Evolutionary conservation across 2,329 filamentous ascomycete genomes (phyloP).

Genomic region (Alternaria ethzedia): DNA sequence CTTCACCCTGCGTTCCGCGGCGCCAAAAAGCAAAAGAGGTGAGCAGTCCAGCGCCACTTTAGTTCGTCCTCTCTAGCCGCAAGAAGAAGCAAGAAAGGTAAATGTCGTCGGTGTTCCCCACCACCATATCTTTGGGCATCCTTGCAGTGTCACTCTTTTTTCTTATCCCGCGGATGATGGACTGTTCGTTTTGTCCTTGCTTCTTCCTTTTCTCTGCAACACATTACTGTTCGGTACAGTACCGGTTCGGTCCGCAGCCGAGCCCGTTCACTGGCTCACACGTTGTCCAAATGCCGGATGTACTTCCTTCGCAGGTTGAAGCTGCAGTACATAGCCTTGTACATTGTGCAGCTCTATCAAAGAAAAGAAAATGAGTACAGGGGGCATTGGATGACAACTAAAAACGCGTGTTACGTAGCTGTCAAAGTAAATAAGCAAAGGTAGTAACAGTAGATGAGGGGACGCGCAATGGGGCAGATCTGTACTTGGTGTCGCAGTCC

Average conservation of each 20-base stretch:
- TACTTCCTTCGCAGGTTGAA: background rate
- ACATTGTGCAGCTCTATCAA: background rate
- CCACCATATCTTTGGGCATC: background rate
- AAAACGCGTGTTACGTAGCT: background rate
- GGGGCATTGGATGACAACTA: background rate
- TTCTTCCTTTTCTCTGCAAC: background rate
- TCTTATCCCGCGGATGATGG: background rate
- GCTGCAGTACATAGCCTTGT: background rate
- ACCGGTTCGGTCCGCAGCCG: background rate
- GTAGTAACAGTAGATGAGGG: background rate
- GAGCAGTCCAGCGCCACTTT: background rate
- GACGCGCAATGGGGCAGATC: background rate
- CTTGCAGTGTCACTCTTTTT: background rate
- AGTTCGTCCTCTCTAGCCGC: background rate
- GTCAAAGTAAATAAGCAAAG: conserved; percentile 1
- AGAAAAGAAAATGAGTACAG: background rate
- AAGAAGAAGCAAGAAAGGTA: background rate
- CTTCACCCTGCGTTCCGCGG: background rate
- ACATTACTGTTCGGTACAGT: background rate
- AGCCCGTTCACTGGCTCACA: background rate
- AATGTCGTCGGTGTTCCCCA: background rate
- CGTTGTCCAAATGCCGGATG: background rate
- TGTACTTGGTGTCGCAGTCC: background rate
- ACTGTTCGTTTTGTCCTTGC: background rate
- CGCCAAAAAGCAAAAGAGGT: background rate